Conservation (phyloP, 148 eudicot species). For the Amaranthus hypochondriacus region DNA sequence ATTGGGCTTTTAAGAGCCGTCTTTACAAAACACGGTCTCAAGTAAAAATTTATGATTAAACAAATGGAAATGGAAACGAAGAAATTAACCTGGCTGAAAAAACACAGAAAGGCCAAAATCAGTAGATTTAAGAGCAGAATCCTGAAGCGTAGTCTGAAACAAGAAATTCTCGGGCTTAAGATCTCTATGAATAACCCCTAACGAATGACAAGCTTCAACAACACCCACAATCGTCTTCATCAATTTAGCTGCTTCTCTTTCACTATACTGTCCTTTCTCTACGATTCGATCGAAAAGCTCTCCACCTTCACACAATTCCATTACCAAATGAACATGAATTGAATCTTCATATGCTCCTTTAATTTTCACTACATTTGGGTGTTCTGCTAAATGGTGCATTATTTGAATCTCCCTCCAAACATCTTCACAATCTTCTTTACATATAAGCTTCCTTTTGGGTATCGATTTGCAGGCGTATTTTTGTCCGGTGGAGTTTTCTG, state of each 20-base stretch:
- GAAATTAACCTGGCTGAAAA: conserved; percentile 51
- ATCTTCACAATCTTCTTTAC: conserved; percentile 59
- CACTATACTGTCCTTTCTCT: conserved; percentile 57
- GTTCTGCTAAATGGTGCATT: conserved; percentile 59
- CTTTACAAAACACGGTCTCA: no score
- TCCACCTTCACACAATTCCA: conserved; percentile 70
- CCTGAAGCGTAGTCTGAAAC: conserved; percentile 44
- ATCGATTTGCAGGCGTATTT: conserved; percentile 64
- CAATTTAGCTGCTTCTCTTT: conserved; percentile 57
- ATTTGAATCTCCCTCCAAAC: conserved; percentile 72
- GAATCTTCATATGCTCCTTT: conserved; percentile 62
- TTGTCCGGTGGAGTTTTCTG: conserved; percentile 45
- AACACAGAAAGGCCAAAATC: conserved; percentile 73
- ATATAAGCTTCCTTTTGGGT: conserved; percentile 53
- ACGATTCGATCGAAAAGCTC: conserved; percentile 74
- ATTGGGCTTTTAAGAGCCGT: no score
- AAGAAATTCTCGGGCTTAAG: conserved; percentile 75
- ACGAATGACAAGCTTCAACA: conserved; percentile 65
- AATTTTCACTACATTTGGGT: conserved; percentile 47
- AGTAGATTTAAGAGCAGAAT: conserved; percentile 53
- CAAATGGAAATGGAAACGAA: neutral
- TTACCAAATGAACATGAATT: conserved; percentile 51
- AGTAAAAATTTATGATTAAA: no score
- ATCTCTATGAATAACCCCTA: conserved; percentile 74
- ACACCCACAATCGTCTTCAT: conserved; percentile 57